Percentiles rank a stretch among this genome's conserved stretches.
Evolutionary conservation across 495 filamentous ascomycete species (phyloP).

Genomic region (Talaromyces adpressus): DNA sequence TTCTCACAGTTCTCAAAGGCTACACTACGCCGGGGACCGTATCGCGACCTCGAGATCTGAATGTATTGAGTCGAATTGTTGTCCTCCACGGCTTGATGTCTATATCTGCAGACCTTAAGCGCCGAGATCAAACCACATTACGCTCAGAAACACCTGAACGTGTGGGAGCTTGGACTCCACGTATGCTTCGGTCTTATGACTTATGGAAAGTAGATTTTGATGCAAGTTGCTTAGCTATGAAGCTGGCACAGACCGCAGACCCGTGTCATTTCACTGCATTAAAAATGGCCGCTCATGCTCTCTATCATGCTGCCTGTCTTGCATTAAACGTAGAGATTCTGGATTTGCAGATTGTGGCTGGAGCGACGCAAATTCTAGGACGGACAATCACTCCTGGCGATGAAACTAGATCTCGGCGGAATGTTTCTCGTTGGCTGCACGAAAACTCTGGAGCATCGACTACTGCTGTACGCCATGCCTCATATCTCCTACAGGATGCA

Average conservation of each 20-base stretch:
- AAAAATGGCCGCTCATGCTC: conserved; percentile 32
- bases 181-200: conserved; percentile 42
- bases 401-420: conserved; percentile 34
- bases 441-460: conserved; percentile 19
- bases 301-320: conserved; percentile 46
- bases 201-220: conserved; percentile 49
- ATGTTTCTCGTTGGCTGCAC: conserved; percentile 34
- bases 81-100: conserved; percentile 51
- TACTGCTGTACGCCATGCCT: conserved; percentile 39
- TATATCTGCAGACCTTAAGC: conserved; percentile 47
- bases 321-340: conserved; percentile 46
- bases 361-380: conserved; percentile 44
- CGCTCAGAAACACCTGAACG: conserved; percentile 30
- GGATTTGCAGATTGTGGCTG: conserved; percentile 49
- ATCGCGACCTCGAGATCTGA: conserved; percentile 31
- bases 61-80: conserved; percentile 38
- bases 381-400: conserved; percentile 36
- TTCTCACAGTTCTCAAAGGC: conserved; percentile 42
- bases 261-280: conserved; percentile 32
- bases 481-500: conserved; percentile 36
- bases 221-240: conserved; percentile 32
- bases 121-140: conserved; percentile 46
- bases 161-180: conserved; percentile 39
- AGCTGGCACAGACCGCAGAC: conserved; percentile 19
- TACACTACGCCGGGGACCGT: conserved; percentile 36